These are phyloP conservation scores for Colletotrichum plurivorum DNA, from an alignment of 2,329 filamentous ascomycete genomes.

Conservation along the genomic window DNA sequence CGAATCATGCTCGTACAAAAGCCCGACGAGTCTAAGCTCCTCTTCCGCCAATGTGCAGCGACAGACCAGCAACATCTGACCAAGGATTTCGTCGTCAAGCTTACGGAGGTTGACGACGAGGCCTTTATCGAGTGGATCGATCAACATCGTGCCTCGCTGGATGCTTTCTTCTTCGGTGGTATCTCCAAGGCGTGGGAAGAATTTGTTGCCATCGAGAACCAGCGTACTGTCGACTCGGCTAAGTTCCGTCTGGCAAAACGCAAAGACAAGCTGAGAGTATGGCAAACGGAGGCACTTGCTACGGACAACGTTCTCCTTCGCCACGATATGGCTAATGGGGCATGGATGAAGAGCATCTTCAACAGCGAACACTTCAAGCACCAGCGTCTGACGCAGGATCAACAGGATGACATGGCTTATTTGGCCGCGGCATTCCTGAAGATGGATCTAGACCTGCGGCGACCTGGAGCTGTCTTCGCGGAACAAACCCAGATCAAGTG, in stretches of 20 bases:
- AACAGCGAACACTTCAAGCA: slow-evolving; percentile 93
- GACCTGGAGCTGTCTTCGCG: slow-evolving; percentile 86
- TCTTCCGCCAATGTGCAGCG: slow-evolving; percentile 80
- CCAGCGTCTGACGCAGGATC: slow-evolving; percentile 89
- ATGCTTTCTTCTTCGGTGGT: slow-evolving; percentile 84
- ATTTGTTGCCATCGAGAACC: slow-evolving; percentile 87
- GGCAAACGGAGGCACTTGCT: slow-evolving; percentile 78
- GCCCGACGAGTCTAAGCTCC: slow-evolving; percentile 81
- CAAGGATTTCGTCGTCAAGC: slow-evolving; percentile 83
- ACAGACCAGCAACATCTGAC: slow-evolving; percentile 80
- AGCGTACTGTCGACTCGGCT: slow-evolving; percentile 81
- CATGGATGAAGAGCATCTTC: slow-evolving; percentile 97
- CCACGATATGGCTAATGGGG: slow-evolving; percentile 89
- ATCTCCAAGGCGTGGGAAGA: slow-evolving; percentile 90
- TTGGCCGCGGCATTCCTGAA: slow-evolving; percentile 82
- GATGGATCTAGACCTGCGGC: slow-evolving; percentile 82
- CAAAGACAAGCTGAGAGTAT: slow-evolving; percentile 85
- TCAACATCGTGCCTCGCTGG: slow-evolving; percentile 82
- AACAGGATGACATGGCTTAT: slow-evolving; percentile 89
- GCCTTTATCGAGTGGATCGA: slow-evolving; percentile 92
- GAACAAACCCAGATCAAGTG: slow-evolving; percentile 78
- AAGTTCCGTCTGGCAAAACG: slow-evolving; percentile 79
- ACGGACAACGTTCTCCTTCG: slow-evolving; percentile 80
- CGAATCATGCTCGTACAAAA: slow-evolving; percentile 96
- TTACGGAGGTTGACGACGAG: slow-evolving; percentile 91